phyloP scores from a whole-genome alignment of 805 yeast genomes.

The Candida cerambycidarum region DNA sequence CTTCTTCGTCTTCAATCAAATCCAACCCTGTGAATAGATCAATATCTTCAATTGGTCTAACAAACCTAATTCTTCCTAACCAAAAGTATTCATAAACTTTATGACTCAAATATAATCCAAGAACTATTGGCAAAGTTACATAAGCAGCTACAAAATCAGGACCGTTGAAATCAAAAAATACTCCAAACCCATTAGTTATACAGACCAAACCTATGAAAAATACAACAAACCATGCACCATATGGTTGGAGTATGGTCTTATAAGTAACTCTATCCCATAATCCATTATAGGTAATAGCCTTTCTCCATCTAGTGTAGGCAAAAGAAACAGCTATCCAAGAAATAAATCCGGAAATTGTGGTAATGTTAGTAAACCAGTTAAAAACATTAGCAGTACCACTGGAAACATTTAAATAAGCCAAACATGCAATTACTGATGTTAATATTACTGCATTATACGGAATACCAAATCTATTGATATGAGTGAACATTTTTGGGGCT shows the following conservation, averaged over 20 bases:
- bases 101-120: constrained; percentile 58
- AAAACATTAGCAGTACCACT: constrained; percentile 54
- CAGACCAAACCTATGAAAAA: constrained; percentile 51
- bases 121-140: constrained; percentile 59
- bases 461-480: constrained; percentile 44
- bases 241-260: constrained; percentile 56
- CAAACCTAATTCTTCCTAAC: constrained; percentile 34
- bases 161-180: constrained; percentile 56
- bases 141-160: constrained; percentile 71
- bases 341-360: constrained; percentile 65
- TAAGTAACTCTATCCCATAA: constrained; percentile 58
- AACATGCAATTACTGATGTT: constrained; percentile 41
- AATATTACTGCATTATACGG: constrained; percentile 34
- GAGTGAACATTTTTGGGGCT: constrained; percentile 37
- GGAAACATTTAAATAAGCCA: constrained; percentile 56
- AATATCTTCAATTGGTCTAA: constrained; percentile 54
- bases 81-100: constrained; percentile 40
- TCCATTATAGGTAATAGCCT: constrained; percentile 55
- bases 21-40: constrained; percentile 63
- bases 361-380: constrained; percentile 63
- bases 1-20: constrained; percentile 56
- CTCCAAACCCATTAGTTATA: constrained; percentile 72
- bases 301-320: constrained; percentile 63
- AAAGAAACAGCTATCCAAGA: constrained; percentile 58
- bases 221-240: constrained; percentile 55